Percentiles rank a stretch among this genome's conserved stretches.
phyloP scores from a whole-genome alignment of 352 stramenopile species.

The Globisporangium middletonii region DNA sequence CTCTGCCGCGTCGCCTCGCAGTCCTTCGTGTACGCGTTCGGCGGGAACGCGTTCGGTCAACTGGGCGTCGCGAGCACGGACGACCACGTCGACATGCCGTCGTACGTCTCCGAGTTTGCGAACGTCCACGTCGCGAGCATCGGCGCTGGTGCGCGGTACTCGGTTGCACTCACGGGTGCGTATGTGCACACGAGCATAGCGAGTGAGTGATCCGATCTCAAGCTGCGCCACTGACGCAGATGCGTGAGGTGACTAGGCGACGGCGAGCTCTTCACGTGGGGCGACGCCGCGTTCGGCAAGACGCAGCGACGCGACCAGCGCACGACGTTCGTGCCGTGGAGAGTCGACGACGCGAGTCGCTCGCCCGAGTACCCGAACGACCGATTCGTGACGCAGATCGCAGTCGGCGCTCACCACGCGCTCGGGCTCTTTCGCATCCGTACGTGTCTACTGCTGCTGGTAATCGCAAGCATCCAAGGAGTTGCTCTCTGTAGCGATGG shows the following conservation, averaged over 20 bases:
- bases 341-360: slow-evolving; percentile 14
- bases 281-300: slow-evolving; percentile 46
- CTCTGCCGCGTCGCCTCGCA: slow-evolving; percentile 31
- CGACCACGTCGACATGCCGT: slow-evolving; percentile 47
- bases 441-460: slow-evolving; percentile 10
- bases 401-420: slow-evolving; percentile 44
- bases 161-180: slow-evolving; percentile 40
- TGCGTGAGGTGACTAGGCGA: slow-evolving; percentile 21
- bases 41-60: slow-evolving; percentile 58
- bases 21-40: slow-evolving; percentile 67
- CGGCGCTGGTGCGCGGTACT: slow-evolving; percentile 48
- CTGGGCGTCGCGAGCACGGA: slow-evolving; percentile 37
- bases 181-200: not conserved
- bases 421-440: slow-evolving; percentile 48
- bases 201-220: not conserved
- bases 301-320: slow-evolving; percentile 30
- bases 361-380: slow-evolving; percentile 7
- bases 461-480: not conserved
- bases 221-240: not conserved
- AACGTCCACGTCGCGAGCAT: slow-evolving; percentile 31
- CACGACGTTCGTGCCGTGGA: slow-evolving; percentile 64
- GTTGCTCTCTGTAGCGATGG: not conserved
- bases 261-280: slow-evolving; percentile 65
- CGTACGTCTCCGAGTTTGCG: slow-evolving; percentile 47
- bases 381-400: slow-evolving; percentile 50